These are phyloP conservation scores for Pythium biforme DNA, from an alignment of 352 stramenopile species.

Conservation along the genomic window DNA sequence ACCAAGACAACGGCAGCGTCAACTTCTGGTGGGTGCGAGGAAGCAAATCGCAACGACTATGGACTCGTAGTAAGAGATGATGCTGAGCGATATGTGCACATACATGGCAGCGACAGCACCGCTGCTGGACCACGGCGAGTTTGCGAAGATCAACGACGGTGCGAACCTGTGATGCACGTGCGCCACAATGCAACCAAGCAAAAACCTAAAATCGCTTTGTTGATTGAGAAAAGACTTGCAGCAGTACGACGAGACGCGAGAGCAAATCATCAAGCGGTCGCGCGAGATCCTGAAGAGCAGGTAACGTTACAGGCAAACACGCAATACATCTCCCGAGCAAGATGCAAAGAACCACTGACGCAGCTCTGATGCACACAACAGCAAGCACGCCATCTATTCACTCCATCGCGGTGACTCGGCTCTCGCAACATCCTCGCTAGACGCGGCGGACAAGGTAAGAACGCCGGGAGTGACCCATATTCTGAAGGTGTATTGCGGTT, in stretches of 20 bases:
- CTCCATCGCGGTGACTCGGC: slow-evolving; percentile 86
- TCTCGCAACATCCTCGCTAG: slow-evolving; percentile 51
- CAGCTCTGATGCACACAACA: slow-evolving; percentile 11
- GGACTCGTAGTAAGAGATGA: too few species aligned
- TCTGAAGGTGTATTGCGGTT: background rate
- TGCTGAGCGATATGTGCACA: background rate
- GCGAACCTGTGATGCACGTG: background rate
- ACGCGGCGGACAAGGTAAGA: slow-evolving; percentile 49
- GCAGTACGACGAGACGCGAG: slow-evolving; percentile 88
- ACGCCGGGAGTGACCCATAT: background rate
- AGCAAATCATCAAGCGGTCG: slow-evolving; percentile 94
- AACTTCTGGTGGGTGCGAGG: background rate
- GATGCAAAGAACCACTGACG: too few species aligned
- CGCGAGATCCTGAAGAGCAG: slow-evolving; percentile 94
- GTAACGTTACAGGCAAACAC: too few species aligned
- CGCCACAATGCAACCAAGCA: too few species aligned
- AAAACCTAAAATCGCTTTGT: too few species aligned
- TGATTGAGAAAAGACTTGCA: slow-evolving; percentile 69
- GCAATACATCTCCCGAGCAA: too few species aligned
- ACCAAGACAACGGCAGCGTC: background rate
- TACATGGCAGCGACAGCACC: background rate
- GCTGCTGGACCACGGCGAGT: slow-evolving; percentile 29
- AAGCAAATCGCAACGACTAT: too few species aligned
- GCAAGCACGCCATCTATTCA: slow-evolving; percentile 94
- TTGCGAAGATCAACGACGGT: slow-evolving; percentile 34